These are phyloP conservation scores for Dryadomyces quercus-mongolicae DNA, from an alignment of 2,329 filamentous ascomycete genomes.

Conservation along the genomic window DNA sequence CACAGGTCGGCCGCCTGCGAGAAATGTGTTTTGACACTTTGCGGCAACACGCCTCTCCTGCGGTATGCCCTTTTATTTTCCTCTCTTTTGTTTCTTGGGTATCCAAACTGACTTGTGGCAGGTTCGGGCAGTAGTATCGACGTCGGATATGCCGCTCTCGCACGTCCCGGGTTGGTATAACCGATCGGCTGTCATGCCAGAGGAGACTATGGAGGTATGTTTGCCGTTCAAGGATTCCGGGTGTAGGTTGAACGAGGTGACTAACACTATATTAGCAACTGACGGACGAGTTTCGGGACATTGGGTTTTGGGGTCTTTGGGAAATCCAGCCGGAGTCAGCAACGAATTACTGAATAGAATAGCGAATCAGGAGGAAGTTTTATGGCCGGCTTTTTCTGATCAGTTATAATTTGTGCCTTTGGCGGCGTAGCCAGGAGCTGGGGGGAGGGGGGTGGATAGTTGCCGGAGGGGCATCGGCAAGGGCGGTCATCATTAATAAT, in stretches of 20 bases:
- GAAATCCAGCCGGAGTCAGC: background rate
- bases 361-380: background rate
- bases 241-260: background rate
- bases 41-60: slow-evolving; percentile 5
- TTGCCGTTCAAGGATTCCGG: background rate
- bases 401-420: background rate
- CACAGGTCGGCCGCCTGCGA: slow-evolving; percentile 10
- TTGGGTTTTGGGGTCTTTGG: slow-evolving; percentile 1
- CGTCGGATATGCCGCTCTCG: background rate
- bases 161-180: slow-evolving; percentile 5
- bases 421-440: background rate
- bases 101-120: background rate
- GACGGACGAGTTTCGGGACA: background rate
- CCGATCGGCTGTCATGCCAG: slow-evolving; percentile 1
- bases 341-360: background rate
- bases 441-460: no score
- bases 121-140: slow-evolving; percentile 2
- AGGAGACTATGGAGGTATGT: background rate
- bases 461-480: no score
- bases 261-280: background rate
- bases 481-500: background rate
- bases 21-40: slow-evolving; percentile 11
- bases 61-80: slow-evolving; percentile 1
- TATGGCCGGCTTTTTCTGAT: background rate
- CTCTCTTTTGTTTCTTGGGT: background rate